A percentile compares a stretch with the other conserved stretches of the same genome.
These are phyloP conservation scores for Galerina sulciceps DNA, from an alignment of 768 basidiomycete species.

Conservation along the genomic window DNA sequence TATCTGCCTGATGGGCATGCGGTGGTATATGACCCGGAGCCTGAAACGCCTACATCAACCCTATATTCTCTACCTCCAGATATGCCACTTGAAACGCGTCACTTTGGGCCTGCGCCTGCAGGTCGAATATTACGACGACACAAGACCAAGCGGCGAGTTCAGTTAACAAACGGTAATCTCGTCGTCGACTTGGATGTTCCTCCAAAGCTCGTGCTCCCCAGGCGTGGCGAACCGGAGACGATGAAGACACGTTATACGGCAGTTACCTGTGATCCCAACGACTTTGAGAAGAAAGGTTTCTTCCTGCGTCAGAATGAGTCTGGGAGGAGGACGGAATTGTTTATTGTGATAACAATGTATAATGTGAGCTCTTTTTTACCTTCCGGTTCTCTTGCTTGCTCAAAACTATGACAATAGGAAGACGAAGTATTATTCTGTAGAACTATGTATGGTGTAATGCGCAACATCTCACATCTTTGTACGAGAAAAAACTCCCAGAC, in stretches of 20 bases:
- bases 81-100: conserved; percentile 66
- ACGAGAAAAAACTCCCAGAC: conserved; percentile 89
- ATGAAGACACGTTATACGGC: conserved; percentile 81
- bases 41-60: conserved; percentile 45
- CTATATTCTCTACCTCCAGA: conserved; percentile 47
- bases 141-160: conserved; percentile 78
- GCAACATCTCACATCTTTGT: conserved; percentile 79
- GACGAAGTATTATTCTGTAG: conserved; percentile 90
- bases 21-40: conserved; percentile 45
- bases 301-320: conserved; percentile 83
- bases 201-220: conserved; percentile 77
- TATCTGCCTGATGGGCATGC: conserved; percentile 31
- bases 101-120: conserved; percentile 87
- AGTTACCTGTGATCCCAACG: conserved; percentile 92
- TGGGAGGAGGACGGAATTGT: conserved; percentile 83
- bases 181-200: conserved; percentile 87
- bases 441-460: conserved; percentile 95
- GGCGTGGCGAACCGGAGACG: conserved; percentile 74
- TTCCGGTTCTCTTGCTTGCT: not conserved
- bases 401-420: conserved; percentile 50
- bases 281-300: conserved; percentile 84
- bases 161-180: conserved; percentile 86
- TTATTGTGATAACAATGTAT: conserved; percentile 96
- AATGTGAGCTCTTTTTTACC: conserved; percentile 57
- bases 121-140: conserved; percentile 80